Conservation (phyloP, 345 rosid species). For the Syzygium grande region DNA sequence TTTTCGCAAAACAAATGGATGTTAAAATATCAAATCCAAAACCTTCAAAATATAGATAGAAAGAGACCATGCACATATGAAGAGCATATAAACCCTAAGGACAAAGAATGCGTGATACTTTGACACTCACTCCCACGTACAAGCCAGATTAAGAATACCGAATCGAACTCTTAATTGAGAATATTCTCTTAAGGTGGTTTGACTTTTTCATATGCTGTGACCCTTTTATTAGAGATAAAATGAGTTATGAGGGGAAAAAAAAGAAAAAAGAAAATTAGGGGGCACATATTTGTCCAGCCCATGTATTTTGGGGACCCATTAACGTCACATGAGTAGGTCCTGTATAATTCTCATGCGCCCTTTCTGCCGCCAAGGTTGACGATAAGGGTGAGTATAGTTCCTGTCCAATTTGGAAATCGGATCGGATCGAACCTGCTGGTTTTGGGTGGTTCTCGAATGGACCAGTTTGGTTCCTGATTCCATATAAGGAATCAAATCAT, state of each 20-base stretch:
- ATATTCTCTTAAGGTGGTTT: neutral
- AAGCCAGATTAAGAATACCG: neutral
- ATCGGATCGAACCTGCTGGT: rapidly evolving
- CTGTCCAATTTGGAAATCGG: rapidly evolving
- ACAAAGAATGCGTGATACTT: rapidly evolving
- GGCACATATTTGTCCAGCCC: neutral
- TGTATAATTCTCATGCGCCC: too few relatives aligned
- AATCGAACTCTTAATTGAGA: neutral
- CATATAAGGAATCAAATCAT: rapidly evolving
- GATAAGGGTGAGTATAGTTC: neutral
- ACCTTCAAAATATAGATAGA: neutral
- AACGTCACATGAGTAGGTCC: neutral
- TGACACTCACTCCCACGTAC: neutral
- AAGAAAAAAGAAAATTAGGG: neutral
- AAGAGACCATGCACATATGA: neutral
- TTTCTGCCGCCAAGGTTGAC: neutral
- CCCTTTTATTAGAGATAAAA: neutral
- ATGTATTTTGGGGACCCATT: neutral
- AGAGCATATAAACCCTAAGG: neutral
- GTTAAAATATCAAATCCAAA: neutral
- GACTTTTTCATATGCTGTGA: neutral
- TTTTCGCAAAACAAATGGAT: neutral
- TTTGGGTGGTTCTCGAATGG: neutral
- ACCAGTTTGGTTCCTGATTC: rapidly evolving
- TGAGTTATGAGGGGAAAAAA: neutral